These are phyloP conservation scores for Pyrus pyrifolia DNA, from an alignment of 306 rosid genomes.

Conservation along the genomic window DNA sequence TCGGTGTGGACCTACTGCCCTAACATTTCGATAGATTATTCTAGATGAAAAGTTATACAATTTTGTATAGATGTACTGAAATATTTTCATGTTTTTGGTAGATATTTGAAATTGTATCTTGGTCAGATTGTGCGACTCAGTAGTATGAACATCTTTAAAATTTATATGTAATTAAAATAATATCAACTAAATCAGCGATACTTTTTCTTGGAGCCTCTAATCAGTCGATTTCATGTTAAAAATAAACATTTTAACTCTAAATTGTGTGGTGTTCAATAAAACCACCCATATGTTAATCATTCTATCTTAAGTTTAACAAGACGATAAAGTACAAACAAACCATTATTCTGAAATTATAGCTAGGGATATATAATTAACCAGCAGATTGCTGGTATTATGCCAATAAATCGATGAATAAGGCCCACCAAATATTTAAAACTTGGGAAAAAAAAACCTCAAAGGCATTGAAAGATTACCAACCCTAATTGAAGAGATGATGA, in stretches of 20 bases:
- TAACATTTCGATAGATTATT: too few relatives aligned
- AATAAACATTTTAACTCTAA: neutral
- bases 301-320: slow-evolving; percentile 23
- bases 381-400: slow-evolving; percentile 25
- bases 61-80: neutral
- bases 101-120: too few relatives aligned
- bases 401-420: slow-evolving; percentile 13
- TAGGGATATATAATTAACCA: slow-evolving; percentile 9
- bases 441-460: neutral
- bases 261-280: neutral
- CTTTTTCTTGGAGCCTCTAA: neutral
- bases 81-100: neutral
- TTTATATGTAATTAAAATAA: too few relatives aligned
- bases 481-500: slow-evolving; percentile 43
- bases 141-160: neutral
- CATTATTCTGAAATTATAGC: slow-evolving; percentile 47
- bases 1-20: neutral
- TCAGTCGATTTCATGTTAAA: neutral
- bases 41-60: neutral
- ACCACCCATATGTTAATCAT: slow-evolving; percentile 26
- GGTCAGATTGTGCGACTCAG: neutral
- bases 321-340: slow-evolving; percentile 36
- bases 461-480: slow-evolving; percentile 20
- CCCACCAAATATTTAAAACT: slow-evolving; percentile 16
- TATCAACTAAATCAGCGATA: too few relatives aligned